Conservation (phyloP, 345 rosid species). For the Stellera chamaejasme region DNA sequence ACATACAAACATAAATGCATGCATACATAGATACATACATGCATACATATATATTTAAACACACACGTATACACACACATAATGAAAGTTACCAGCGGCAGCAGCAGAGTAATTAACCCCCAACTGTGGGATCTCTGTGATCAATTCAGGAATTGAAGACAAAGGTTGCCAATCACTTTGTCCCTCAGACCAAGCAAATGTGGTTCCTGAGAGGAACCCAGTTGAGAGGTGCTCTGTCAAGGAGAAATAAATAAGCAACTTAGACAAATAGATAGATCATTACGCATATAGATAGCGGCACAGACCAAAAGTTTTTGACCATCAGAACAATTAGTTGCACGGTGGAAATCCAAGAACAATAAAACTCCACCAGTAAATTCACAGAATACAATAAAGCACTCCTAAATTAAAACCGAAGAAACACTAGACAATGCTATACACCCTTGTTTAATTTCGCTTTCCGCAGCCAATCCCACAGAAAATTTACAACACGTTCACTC, state of each 20-base stretch:
- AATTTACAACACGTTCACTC: conserved; percentile 4
- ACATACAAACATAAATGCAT: no score
- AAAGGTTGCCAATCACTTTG: conserved; percentile 80
- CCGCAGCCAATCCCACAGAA: background rate
- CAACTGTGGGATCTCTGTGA: conserved; percentile 33
- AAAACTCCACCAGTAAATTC: conserved; percentile 21
- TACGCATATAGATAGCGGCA: conserved; percentile 36
- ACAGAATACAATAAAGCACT: conserved; percentile 2
- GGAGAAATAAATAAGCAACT: conserved; percentile 39
- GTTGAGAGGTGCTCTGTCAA: conserved; percentile 80
- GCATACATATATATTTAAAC: no score
- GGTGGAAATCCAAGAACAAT: conserved; percentile 21
- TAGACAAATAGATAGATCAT: conserved; percentile 33
- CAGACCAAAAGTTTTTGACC: conserved; percentile 30
- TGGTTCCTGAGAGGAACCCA: conserved; percentile 62
- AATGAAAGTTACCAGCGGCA: conserved; percentile 25
- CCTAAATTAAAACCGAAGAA: background rate
- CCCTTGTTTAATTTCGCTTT: conserved; percentile 5
- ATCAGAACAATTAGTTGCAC: conserved; percentile 17
- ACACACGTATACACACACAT: no score
- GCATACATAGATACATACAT: no score
- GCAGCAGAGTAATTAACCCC: conserved; percentile 20
- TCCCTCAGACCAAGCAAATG: conserved; percentile 85
- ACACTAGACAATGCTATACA: background rate
- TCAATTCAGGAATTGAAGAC: conserved; percentile 57